These are phyloP conservation scores for Colletotrichum agaves DNA, from an alignment of 2,329 filamentous ascomycete species.

Conservation along the genomic window DNA sequence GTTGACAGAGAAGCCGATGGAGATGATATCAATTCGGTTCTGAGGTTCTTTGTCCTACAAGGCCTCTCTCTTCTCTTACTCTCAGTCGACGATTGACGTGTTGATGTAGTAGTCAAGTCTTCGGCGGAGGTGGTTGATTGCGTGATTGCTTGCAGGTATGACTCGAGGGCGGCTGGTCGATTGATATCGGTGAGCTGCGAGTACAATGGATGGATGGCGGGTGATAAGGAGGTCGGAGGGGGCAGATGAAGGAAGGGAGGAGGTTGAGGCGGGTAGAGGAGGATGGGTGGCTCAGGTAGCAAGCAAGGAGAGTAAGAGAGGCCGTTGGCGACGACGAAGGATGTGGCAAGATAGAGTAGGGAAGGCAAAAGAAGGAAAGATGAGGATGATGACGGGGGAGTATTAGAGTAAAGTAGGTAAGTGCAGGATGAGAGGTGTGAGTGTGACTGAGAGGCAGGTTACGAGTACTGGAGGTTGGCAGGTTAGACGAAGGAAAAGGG, in stretches of 20 bases:
- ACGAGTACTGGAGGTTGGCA: slow-evolving; percentile 35
- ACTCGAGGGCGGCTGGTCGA: slow-evolving; percentile 19
- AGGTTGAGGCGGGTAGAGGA: slow-evolving; percentile 37
- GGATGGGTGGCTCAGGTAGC: slow-evolving; percentile 34
- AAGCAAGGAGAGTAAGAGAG: slow-evolving; percentile 39
- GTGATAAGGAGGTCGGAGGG: slow-evolving; percentile 2
- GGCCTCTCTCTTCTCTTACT: slow-evolving; percentile 35
- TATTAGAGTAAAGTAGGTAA: slow-evolving; percentile 40
- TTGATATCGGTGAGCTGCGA: slow-evolving; percentile 15
- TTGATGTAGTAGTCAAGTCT: slow-evolving; percentile 13
- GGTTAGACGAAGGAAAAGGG: slow-evolving; percentile 34
- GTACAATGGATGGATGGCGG: background rate
- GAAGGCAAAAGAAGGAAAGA: slow-evolving; percentile 2
- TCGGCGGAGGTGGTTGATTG: slow-evolving; percentile 27
- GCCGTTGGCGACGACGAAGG: slow-evolving; percentile 30
- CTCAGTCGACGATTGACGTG: slow-evolving; percentile 31
- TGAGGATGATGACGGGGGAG: slow-evolving; percentile 35
- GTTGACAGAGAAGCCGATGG: slow-evolving; percentile 20
- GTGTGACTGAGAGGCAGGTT: slow-evolving; percentile 27
- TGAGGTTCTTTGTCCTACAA: slow-evolving; percentile 19
- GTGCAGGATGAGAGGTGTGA: slow-evolving; percentile 29
- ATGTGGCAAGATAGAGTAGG: slow-evolving; percentile 12
- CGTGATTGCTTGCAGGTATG: slow-evolving; percentile 35
- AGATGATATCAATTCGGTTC: slow-evolving; percentile 1
- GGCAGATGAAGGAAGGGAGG: slow-evolving; percentile 8